phyloP scores from a whole-genome alignment of 2,329 filamentous ascomycete species.

The Pleoardoris graminearum region DNA sequence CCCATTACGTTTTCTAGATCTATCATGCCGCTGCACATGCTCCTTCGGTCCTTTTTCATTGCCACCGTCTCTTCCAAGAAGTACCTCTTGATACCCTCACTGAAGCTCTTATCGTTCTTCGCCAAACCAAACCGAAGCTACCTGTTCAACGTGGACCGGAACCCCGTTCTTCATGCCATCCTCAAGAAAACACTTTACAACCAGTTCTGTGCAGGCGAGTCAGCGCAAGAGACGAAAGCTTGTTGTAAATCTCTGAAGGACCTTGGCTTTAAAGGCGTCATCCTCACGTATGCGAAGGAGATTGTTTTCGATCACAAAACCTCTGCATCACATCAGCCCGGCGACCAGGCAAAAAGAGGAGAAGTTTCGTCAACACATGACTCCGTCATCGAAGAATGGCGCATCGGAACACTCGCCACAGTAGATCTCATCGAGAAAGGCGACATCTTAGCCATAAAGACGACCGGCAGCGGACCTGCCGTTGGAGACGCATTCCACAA shows the following conservation, averaged over 20 bases:
- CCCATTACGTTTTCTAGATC: slow-evolving; percentile 6
- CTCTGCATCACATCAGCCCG: slow-evolving; percentile 18
- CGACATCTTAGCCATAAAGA: slow-evolving; percentile 40
- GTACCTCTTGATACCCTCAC: slow-evolving; percentile 44
- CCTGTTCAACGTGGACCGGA: slow-evolving; percentile 67
- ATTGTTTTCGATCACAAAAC: slow-evolving; percentile 49
- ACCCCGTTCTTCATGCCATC: slow-evolving; percentile 70
- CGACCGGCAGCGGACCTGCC: slow-evolving; percentile 49
- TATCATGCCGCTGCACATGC: slow-evolving; percentile 34
- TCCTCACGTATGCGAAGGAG: slow-evolving; percentile 82
- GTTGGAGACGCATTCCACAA: slow-evolving; percentile 47
- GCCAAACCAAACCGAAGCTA: slow-evolving; percentile 42
- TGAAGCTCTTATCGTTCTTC: slow-evolving; percentile 47
- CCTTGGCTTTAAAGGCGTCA: slow-evolving; percentile 77
- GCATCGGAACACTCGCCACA: slow-evolving; percentile 32
- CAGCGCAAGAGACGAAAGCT: slow-evolving; percentile 64
- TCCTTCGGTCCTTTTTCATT: slow-evolving; percentile 41
- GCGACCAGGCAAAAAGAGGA: slow-evolving; percentile 10
- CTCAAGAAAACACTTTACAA: slow-evolving; percentile 84
- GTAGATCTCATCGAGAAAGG: slow-evolving; percentile 35
- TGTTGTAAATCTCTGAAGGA: slow-evolving; percentile 68
- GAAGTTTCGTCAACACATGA: slow-evolving; percentile 15
- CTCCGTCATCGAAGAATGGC: slow-evolving; percentile 44
- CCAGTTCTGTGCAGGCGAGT: slow-evolving; percentile 88
- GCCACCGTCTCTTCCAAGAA: slow-evolving; percentile 54